Evolutionary conservation across 2,329 filamentous ascomycete species (phyloP).

Genomic region (Emergomyces orientalis): DNA sequence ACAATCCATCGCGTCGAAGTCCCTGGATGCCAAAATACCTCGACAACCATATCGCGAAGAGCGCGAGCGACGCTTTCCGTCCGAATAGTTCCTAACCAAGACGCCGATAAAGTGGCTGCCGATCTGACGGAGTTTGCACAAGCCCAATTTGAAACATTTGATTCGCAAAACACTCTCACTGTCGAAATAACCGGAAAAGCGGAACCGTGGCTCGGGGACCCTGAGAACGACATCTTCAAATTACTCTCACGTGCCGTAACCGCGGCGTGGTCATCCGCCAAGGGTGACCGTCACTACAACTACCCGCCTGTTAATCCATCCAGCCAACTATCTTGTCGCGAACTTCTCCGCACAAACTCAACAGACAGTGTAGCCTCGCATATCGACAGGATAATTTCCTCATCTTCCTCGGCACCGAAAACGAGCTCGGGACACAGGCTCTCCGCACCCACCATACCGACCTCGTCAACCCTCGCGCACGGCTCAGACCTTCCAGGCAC

Average conservation of each 20-base stretch:
- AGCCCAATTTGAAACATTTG: slow-evolving; percentile 61
- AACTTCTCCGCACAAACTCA: slow-evolving; percentile 28
- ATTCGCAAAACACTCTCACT: slow-evolving; percentile 69
- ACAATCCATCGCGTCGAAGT: slow-evolving; percentile 91
- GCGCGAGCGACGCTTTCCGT: slow-evolving; percentile 84
- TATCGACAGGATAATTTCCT: slow-evolving; percentile 32
- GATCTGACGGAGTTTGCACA: slow-evolving; percentile 59
- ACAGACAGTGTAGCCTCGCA: slow-evolving; percentile 33
- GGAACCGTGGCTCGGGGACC: slow-evolving; percentile 92
- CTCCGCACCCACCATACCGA: slow-evolving; percentile 22
- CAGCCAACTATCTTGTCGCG: slow-evolving; percentile 14
- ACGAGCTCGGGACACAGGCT: slow-evolving; percentile 11
- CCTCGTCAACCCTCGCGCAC: slow-evolving; percentile 32
- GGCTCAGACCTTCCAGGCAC: slow-evolving; percentile 1
- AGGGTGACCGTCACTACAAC: slow-evolving; percentile 24
- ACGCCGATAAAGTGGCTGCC: slow-evolving; percentile 65
- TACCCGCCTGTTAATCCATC: slow-evolving; percentile 25
- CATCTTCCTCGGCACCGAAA: slow-evolving; percentile 16
- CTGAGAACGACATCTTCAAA: slow-evolving; percentile 79
- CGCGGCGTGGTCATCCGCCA: slow-evolving; percentile 60
- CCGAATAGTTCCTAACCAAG: slow-evolving; percentile 86
- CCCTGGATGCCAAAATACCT: slow-evolving; percentile 77
- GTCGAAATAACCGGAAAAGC: slow-evolving; percentile 87
- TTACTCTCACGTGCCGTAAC: slow-evolving; percentile 79
- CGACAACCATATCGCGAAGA: slow-evolving; percentile 73